A percentile compares a stretch with the other conserved stretches of the same genome.
Evolutionary conservation across 495 filamentous ascomycete genomes (phyloP).

Genomic region (Xylaria telfairii): DNA sequence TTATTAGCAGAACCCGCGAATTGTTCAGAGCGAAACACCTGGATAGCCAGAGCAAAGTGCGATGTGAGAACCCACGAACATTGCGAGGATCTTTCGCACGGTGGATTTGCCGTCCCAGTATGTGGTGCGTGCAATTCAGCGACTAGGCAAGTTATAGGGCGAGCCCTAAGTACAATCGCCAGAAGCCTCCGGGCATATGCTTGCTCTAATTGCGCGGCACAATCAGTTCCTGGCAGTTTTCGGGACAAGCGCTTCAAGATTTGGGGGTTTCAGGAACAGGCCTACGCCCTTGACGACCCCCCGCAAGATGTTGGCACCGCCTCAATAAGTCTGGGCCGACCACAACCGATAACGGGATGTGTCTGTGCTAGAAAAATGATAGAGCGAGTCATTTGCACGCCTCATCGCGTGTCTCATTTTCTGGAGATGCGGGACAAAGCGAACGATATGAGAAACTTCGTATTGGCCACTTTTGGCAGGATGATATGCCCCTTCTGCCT

Average conservation of each 20-base stretch:
- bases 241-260: neutral
- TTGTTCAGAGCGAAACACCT: neutral
- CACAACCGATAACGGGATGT: constrained; percentile 23
- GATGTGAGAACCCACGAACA: neutral
- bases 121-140: constrained; percentile 18
- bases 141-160: neutral
- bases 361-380: constrained; percentile 24
- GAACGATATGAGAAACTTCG: neutral
- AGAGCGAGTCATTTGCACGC: constrained; percentile 23
- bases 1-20: neutral
- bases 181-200: constrained; percentile 16
- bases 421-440: neutral
- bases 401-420: constrained; percentile 26
- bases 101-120: neutral
- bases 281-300: neutral
- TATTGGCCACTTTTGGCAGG: neutral
- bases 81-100: constrained; percentile 24
- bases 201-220: neutral
- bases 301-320: neutral
- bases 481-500: constrained; percentile 25
- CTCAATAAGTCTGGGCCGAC: constrained; percentile 2
- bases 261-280: neutral
- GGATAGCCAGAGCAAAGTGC: neutral
- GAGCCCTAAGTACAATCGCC: neutral
- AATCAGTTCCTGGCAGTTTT: neutral